Evolutionary conservation across 2,329 filamentous ascomycete genomes (phyloP).

Genomic region (Cladophialophora exuberans): DNA sequence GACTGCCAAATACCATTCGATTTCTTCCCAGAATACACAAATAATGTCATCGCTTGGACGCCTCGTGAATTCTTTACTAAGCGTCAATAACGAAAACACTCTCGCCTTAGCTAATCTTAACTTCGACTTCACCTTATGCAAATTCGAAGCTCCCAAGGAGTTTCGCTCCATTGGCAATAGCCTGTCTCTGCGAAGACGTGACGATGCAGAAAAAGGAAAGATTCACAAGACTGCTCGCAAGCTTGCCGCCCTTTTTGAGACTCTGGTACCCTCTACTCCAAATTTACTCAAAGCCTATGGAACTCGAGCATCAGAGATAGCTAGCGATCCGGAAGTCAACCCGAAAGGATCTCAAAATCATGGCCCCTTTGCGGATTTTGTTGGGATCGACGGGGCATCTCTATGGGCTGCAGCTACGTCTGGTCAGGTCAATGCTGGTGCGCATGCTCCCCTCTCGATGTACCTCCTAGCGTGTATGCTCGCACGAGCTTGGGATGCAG

Average conservation of each 20-base stretch:
- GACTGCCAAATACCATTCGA: too few species aligned
- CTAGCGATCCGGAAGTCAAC: slow-evolving; percentile 10
- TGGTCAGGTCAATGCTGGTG: slow-evolving; percentile 8
- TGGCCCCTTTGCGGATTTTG: slow-evolving; percentile 34
- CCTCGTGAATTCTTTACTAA: neutral
- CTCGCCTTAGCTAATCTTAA: slow-evolving; percentile 42
- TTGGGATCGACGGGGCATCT: slow-evolving; percentile 39
- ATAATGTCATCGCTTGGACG: neutral
- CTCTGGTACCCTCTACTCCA: slow-evolving; percentile 38
- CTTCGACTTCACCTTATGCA: slow-evolving; percentile 49
- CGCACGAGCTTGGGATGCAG: slow-evolving; percentile 32
- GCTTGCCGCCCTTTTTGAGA: slow-evolving; percentile 46
- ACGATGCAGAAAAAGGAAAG: slow-evolving; percentile 44
- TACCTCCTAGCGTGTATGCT: slow-evolving; percentile 41
- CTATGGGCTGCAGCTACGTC: slow-evolving; percentile 47
- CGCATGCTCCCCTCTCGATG: slow-evolving; percentile 32
- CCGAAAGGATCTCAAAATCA: slow-evolving; percentile 1
- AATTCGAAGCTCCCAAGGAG: slow-evolving; percentile 45
- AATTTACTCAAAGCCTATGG: slow-evolving; percentile 43
- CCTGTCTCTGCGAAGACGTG: slow-evolving; percentile 38
- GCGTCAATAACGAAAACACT: slow-evolving; percentile 18
- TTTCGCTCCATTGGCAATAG: slow-evolving; percentile 38
- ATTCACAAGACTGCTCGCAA: slow-evolving; percentile 44
- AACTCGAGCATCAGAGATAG: slow-evolving; percentile 38
- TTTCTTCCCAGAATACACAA: neutral